Base-by-base conservation (phyloP, 208 protist genomes). In the Trypanosoma cruzi region DNA sequence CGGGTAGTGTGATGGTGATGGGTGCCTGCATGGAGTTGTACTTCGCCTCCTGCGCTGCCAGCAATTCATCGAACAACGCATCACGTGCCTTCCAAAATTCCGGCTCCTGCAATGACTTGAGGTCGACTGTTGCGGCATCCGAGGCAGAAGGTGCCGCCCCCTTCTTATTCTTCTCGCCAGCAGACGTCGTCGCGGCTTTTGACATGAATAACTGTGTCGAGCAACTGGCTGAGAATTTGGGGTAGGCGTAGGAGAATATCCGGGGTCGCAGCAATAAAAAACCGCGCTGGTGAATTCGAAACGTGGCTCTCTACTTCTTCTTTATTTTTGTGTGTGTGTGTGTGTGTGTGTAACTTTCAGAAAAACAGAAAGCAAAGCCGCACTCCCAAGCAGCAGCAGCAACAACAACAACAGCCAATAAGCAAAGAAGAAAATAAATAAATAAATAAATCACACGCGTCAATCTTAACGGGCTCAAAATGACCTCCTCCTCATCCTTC, bases 1-100 rank as follows among this genome's bases (percentile, higher is more conserved):
- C 97, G 8, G 93, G 95, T 44, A 99, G 81, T 13, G 85, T 99
- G 46, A 99, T 77, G 67, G 83, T 98, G 80, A 99, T 99, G 34
- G 89, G 85, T 58, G 77, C 60, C 75, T 90, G 87, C 77, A 83
- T 81, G 32, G 80, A 73, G 61, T 82, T 63, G 58, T 91, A 90
- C 24, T 77, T 70, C 22, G 64, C 73, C 77, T 93, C 75, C 72
- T 97, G 90, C 63, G 87, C 75, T 48, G 83, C 63, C 64, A 75
- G 96, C 22, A 95, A 81, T 34, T 77, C 56, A 34, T 97, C 92
- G 57, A 97, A 97, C 46, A 93, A 66, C 13, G 73, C 83, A 53
- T 87, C 59, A 36, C 91, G 86, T 28, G 77, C 53, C 67, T 79
- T 60, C 91, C 91, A 96, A 78, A 89, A 92, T 5, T 64, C 57